Evolutionary conservation across 1,139 yeast species (phyloP).

Genomic region (Yamadazyma songkhlaensis): DNA sequence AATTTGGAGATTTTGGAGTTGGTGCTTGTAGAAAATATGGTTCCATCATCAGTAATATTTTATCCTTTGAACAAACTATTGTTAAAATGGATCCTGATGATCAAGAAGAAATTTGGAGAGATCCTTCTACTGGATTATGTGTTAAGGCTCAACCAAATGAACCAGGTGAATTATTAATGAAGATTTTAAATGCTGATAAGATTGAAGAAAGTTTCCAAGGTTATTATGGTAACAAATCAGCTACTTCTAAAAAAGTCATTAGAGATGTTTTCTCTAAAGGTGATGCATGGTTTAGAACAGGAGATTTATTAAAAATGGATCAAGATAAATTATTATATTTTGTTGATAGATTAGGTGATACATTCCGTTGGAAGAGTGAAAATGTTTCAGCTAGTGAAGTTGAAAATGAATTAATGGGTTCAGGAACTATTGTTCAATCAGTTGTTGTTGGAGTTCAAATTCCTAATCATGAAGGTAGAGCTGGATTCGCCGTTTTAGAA

Average conservation of each 20-base stretch:
- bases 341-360: slow-evolving; percentile 92
- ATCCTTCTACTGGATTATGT: slow-evolving; percentile 64
- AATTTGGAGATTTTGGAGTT: slow-evolving; percentile 74
- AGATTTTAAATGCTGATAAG: slow-evolving; percentile 60
- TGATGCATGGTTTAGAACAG: slow-evolving; percentile 90
- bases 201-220: slow-evolving; percentile 84
- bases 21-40: slow-evolving; percentile 94
- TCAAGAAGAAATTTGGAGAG: slow-evolving; percentile 67
- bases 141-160: slow-evolving; percentile 44
- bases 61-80: slow-evolving; percentile 57
- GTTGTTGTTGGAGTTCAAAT: slow-evolving; percentile 90
- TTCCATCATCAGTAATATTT: slow-evolving; percentile 49
- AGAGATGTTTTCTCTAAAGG: slow-evolving; percentile 76
- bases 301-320: slow-evolving; percentile 77
- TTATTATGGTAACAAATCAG: slow-evolving; percentile 76
- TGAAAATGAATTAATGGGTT: slow-evolving; percentile 68
- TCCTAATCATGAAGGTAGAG: slow-evolving; percentile 91
- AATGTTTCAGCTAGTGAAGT: slow-evolving; percentile 94
- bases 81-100: slow-evolving; percentile 83
- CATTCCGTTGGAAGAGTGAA: slow-evolving; percentile 96
- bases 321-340: slow-evolving; percentile 72
- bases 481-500: slow-evolving; percentile 82
- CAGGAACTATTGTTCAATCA: slow-evolving; percentile 54
- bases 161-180: slow-evolving; percentile 88
- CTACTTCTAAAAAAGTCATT: slow-evolving; percentile 72